Evolutionary conservation across 306 rosid species (phyloP).

Genomic region (Prunus kanzakura): DNA sequence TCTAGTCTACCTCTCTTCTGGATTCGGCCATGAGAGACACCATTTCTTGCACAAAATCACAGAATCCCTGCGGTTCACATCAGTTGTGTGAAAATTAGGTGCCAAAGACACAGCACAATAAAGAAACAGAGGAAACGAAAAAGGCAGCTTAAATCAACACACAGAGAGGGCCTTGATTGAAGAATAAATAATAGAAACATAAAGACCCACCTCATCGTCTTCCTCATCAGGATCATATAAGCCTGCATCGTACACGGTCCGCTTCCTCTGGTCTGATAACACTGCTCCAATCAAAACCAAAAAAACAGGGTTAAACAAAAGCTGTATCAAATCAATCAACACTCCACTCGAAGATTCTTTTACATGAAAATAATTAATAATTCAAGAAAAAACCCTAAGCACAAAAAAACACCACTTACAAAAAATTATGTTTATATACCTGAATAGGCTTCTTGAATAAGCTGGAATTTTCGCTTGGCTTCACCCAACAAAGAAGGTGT

Average conservation of each 20-base stretch:
- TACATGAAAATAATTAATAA: not conserved
- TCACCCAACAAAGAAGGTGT: slow-evolving; percentile 50
- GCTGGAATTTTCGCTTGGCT: slow-evolving; percentile 70
- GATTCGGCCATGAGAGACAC: slow-evolving; percentile 60
- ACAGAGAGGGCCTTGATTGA: not conserved
- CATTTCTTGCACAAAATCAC: slow-evolving; percentile 74
- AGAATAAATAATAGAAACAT: not conserved
- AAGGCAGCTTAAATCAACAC: no score
- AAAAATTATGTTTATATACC: slow-evolving; percentile 28
- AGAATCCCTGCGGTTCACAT: slow-evolving; percentile 42
- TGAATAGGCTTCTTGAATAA: slow-evolving; percentile 82
- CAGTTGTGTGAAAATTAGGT: not conserved
- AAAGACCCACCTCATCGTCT: slow-evolving; percentile 56
- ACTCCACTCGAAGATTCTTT: not conserved
- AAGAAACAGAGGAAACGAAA: not conserved
- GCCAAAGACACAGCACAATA: not conserved
- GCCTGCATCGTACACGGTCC: slow-evolving; percentile 65
- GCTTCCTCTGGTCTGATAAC: slow-evolving; percentile 59
- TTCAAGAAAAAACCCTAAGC: not conserved
- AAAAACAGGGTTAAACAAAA: no score
- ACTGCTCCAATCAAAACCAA: slow-evolving; percentile 35
- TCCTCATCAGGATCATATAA: slow-evolving; percentile 60
- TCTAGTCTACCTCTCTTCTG: slow-evolving; percentile 54
- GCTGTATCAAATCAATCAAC: not conserved
- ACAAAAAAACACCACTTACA: no score